Conservation (phyloP, 129 eudicot species). For the Smallanthus sonchifolius region DNA sequence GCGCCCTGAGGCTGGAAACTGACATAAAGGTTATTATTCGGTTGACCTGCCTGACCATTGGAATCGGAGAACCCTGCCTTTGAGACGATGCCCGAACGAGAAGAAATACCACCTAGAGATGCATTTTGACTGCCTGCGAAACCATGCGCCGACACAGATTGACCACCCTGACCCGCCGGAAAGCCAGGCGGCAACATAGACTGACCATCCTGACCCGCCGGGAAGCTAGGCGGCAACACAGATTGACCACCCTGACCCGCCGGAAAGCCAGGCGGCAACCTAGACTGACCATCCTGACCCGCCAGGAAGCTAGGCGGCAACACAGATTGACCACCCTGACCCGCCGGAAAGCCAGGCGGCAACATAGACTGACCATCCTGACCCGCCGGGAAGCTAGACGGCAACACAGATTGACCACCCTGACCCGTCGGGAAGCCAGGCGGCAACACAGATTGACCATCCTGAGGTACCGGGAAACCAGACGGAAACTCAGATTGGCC, state of each 20-base stretch:
- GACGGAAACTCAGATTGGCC: not conserved
- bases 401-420: not conserved
- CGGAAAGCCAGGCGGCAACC: slow-evolving; percentile 17
- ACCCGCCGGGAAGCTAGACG: not conserved
- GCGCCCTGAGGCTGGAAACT: slow-evolving; percentile 32
- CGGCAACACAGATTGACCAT: not conserved
- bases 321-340: slow-evolving; percentile 3
- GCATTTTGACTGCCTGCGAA: slow-evolving; percentile 23
- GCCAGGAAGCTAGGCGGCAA: slow-evolving; percentile 14
- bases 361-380: not conserved
- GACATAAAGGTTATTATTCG: slow-evolving; percentile 37
- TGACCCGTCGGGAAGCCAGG: slow-evolving; percentile 9
- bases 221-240: not conserved
- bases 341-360: not conserved
- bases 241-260: slow-evolving; percentile 4
- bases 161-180: not conserved
- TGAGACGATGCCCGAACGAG: slow-evolving; percentile 23
- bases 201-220: slow-evolving; percentile 1
- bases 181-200: not conserved
- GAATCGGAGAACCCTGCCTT: slow-evolving; percentile 30
- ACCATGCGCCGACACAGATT: not conserved
- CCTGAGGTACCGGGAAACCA: not conserved
- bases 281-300: slow-evolving; percentile 26
- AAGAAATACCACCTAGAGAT: slow-evolving; percentile 23
- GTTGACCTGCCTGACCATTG: slow-evolving; percentile 27